Evolutionary conservation across 2,329 filamentous ascomycete species (phyloP).

Genomic region (Pseudocercospora fuligena): DNA sequence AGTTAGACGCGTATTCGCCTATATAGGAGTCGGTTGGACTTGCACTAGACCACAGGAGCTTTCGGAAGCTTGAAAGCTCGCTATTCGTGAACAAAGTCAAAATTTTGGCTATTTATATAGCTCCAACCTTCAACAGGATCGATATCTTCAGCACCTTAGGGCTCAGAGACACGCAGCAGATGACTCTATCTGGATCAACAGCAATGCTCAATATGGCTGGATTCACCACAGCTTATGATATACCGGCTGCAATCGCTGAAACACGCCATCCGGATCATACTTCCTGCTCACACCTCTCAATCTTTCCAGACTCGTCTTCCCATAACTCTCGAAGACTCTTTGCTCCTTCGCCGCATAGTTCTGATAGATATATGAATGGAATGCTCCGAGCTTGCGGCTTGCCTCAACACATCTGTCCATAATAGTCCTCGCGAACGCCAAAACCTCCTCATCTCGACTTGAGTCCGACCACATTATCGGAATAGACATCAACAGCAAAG

Average conservation of each 20-base stretch:
- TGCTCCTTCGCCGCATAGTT: constrained; percentile 26
- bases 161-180: neutral
- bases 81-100: neutral
- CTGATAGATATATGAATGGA: constrained; percentile 24
- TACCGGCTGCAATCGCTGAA: constrained; percentile 23
- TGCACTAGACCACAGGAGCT: constrained; percentile 35
- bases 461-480: constrained; percentile 15
- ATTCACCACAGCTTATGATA: constrained; percentile 19
- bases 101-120: neutral
- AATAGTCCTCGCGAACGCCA: constrained; percentile 2
- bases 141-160: neutral
- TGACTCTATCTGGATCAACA: neutral
- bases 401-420: constrained; percentile 8
- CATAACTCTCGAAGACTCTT: constrained; percentile 27
- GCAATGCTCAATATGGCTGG: neutral
- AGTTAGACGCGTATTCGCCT: too few species aligned
- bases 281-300: constrained; percentile 19
- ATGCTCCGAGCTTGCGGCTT: constrained; percentile 9
- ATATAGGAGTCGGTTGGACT: too few species aligned
- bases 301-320: constrained; percentile 18
- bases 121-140: neutral
- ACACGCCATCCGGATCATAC: constrained; percentile 23
- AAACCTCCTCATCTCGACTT: constrained; percentile 1
- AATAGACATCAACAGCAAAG: constrained; percentile 18
- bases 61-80: neutral